Conservation (phyloP, 2,329 filamentous ascomycete species). For the Phoma sp. region DNA sequence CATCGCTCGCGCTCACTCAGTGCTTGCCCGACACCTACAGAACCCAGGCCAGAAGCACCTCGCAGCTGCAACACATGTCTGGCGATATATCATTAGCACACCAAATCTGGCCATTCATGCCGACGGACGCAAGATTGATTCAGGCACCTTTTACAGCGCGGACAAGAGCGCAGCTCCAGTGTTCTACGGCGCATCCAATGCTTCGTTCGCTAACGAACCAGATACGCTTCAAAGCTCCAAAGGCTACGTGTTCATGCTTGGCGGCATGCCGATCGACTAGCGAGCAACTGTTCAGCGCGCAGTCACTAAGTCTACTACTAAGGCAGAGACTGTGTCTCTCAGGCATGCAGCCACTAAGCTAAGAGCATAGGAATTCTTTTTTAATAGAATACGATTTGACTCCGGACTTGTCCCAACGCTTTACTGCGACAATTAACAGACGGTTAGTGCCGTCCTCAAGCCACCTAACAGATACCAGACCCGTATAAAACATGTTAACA, state of each 20-base stretch:
- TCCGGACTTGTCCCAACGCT: neutral
- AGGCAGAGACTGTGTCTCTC: neutral
- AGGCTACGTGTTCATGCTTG: slow-evolving; percentile 21
- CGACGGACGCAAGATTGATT: no score
- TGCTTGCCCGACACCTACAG: no score
- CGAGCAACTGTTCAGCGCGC: slow-evolving; percentile 9
- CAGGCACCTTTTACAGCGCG: no score
- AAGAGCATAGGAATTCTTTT: slow-evolving; percentile 1
- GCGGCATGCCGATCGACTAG: slow-evolving; percentile 14
- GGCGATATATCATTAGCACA: no score
- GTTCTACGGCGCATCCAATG: slow-evolving; percentile 23
- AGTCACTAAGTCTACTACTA: slow-evolving; percentile 21
- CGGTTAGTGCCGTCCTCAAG: slow-evolving; percentile 11
- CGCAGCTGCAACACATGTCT: no score
- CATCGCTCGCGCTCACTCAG: no score
- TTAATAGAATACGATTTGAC: neutral
- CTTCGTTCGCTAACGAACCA: slow-evolving; percentile 23
- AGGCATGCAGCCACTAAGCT: slow-evolving; percentile 14
- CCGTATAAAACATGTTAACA: slow-evolving; percentile 23
- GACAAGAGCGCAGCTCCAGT: neutral
- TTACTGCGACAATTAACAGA: neutral
- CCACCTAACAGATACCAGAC: no score
- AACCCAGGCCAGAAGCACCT: no score
- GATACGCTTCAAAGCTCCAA: slow-evolving; percentile 12
- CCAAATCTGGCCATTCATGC: no score